Evolutionary conservation across 306 rosid species (phyloP).

Genomic region (Gynostemma pentaphyllum): DNA sequence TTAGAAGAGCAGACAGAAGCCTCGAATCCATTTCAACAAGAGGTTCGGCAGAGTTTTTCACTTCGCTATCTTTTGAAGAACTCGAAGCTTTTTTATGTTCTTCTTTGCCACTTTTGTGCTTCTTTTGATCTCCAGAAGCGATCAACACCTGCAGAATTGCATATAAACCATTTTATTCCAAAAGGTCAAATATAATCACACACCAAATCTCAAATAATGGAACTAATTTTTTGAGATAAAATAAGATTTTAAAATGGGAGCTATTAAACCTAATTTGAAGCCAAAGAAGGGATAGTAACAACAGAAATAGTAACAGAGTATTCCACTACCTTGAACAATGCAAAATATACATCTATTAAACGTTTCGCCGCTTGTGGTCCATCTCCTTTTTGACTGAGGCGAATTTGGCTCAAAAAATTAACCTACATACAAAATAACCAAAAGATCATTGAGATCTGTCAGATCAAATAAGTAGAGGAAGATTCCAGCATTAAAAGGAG

Average conservation of each 20-base stretch:
- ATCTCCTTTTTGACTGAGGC: slow-evolving; percentile 63
- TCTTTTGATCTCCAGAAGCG: slow-evolving; percentile 31
- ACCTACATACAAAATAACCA: slow-evolving; percentile 37
- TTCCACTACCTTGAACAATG: slow-evolving; percentile 75
- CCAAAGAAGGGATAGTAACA: slow-evolving; percentile 1
- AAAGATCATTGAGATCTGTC: slow-evolving; percentile 5
- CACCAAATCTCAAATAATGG: not conserved
- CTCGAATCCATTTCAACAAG: slow-evolving; percentile 79
- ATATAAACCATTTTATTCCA: not conserved
- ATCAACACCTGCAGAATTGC: slow-evolving; percentile 53
- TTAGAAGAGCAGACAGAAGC: slow-evolving; percentile 72
- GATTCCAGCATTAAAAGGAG: not conserved
- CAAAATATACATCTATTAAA: slow-evolving; percentile 79
- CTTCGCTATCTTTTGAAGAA: slow-evolving; percentile 22
- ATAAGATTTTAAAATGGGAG: no score
- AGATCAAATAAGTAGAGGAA: no score
- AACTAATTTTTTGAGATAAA: not conserved
- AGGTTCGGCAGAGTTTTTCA: slow-evolving; percentile 29
- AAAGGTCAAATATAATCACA: not conserved
- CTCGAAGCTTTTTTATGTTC: slow-evolving; percentile 9
- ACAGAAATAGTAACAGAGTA: not conserved
- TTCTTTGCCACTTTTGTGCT: slow-evolving; percentile 30
- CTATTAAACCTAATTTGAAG: not conserved
- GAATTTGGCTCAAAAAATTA: slow-evolving; percentile 87
- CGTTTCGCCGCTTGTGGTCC: slow-evolving; percentile 96